Evolutionary conservation across 2,329 filamentous ascomycete species (phyloP).

Genomic region (Fusarium illudens): DNA sequence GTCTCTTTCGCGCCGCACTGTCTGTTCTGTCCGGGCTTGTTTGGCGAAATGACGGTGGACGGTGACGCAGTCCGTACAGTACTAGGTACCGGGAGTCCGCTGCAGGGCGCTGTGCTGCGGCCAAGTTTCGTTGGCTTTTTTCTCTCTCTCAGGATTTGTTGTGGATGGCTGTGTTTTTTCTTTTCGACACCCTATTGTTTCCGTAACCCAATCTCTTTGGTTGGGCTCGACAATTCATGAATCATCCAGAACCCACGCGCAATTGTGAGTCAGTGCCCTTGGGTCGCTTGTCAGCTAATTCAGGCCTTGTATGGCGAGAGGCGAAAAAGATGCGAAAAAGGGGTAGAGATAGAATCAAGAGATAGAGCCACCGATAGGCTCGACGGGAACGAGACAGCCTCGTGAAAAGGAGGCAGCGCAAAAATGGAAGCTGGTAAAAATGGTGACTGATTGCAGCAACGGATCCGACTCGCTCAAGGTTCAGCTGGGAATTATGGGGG

Average conservation of each 20-base stretch:
- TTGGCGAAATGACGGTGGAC: constrained; percentile 37
- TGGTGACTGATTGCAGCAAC: constrained; percentile 26
- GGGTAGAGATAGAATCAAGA: constrained; percentile 15
- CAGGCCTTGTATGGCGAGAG: constrained; percentile 9
- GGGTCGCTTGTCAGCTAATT: constrained; percentile 24
- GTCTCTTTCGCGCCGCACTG: constrained; percentile 28
- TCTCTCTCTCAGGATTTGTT: constrained; percentile 9
- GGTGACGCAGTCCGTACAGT: constrained; percentile 39
- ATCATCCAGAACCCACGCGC: constrained; percentile 28
- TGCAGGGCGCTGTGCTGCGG: constrained; percentile 33
- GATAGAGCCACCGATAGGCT: constrained; percentile 20
- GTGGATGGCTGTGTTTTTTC: constrained; percentile 27
- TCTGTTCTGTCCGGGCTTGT: constrained; percentile 17
- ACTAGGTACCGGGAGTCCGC: constrained; percentile 26
- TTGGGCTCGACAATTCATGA: constrained; percentile 30
- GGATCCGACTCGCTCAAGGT: constrained; percentile 20
- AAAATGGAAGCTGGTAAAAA: constrained; percentile 25
- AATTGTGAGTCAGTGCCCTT: constrained; percentile 34
- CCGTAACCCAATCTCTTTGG: constrained; percentile 31
- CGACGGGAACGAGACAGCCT: constrained; percentile 24
- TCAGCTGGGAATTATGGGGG: constrained; percentile 35
- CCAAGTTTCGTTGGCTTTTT: constrained; percentile 33
- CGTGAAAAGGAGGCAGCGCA: constrained; percentile 31
- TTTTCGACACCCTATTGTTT: constrained; percentile 25
- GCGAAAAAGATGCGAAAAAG: constrained; percentile 21